phyloP scores from a whole-genome alignment of 345 rosid species.

The Salix suchowensis region DNA sequence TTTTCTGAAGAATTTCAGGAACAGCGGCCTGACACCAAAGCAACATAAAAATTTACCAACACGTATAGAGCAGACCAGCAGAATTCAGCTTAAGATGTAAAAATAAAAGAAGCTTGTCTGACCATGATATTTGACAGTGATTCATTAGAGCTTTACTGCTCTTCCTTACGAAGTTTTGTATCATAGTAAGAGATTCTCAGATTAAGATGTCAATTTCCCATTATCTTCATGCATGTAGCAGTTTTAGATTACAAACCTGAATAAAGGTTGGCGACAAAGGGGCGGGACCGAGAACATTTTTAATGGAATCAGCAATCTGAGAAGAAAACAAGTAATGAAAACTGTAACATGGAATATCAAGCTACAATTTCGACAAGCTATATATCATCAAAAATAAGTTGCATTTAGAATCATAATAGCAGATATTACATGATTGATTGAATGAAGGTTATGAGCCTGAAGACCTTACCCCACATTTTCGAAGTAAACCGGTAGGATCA shows the following conservation, averaged over 20 bases:
- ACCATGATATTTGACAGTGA: not conserved
- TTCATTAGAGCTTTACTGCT: not conserved
- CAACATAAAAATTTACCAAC: not conserved
- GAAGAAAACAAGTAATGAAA: not conserved
- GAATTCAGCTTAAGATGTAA: not conserved
- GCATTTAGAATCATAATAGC: not conserved
- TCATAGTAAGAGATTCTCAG: not conserved
- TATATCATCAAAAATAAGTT: not conserved
- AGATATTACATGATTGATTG: not conserved
- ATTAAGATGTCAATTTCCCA: not conserved
- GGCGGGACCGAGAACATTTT: not conserved
- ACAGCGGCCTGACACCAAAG: slow-evolving; percentile 27
- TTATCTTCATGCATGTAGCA: not conserved
- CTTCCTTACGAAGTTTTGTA: not conserved
- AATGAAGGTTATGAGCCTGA: not conserved
- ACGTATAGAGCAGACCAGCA: not conserved
- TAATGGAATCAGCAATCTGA: not conserved
- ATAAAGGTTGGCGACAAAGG: not conserved
- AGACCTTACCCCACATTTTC: not conserved
- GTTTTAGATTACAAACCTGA: not conserved
- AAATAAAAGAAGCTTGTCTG: not conserved
- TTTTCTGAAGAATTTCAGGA: not conserved
- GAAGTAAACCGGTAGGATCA: slow-evolving; percentile 52
- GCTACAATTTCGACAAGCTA: not conserved
- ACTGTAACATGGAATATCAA: not conserved